Evolutionary conservation across 202 grass and related monocot genomes (phyloP), one percentile per base, ranked within the genome.

Genomic region (Carex arenaria): DNA sequence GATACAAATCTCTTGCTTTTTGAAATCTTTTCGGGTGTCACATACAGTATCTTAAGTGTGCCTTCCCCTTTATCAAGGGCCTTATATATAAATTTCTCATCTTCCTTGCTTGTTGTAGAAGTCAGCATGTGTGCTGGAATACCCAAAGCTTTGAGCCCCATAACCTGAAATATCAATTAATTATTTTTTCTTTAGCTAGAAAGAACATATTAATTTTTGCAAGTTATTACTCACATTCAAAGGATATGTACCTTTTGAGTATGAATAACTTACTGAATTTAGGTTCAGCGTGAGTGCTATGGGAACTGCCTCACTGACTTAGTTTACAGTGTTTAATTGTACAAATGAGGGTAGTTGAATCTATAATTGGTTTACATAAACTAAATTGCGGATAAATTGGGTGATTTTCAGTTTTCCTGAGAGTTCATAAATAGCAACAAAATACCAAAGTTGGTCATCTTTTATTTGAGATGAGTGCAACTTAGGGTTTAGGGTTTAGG

Each of bases 1-100:
- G 90, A 97, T 89, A 97, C 92, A 84, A 97, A 97, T 84, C 94
- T 94, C 87, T 97, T 97, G 87, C 94, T 97, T 87, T 88, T 97
- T 4, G 92, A 97, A 81, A 94, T 93, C 82, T 97, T 97, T 91
- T 97, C 94, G 73, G 94, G 94, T 43, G 94, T 97, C 22, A 97
- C 90, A 20, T 97, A 97, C 81, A 97, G 84, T 91, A 97, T 88
- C 87, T 94, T 97, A 23, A 97, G 47, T 84, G 84, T 87, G 65
- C 90, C 89, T 86, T 91, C 92, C 77, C 92, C 95, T 86, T 93
- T 98, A 40, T 98, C 95, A 83, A 98, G 95, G 73, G 84, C 85
- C 70, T 88, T 98, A 74, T 94, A 91, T 70, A 98, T 85, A 62
- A 93, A 90, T 78, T 93, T 94, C 77, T 98, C 92, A 51, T 80